phyloP scores from a whole-genome alignment of 1,139 yeast genomes.

The Pichia sp. region DNA sequence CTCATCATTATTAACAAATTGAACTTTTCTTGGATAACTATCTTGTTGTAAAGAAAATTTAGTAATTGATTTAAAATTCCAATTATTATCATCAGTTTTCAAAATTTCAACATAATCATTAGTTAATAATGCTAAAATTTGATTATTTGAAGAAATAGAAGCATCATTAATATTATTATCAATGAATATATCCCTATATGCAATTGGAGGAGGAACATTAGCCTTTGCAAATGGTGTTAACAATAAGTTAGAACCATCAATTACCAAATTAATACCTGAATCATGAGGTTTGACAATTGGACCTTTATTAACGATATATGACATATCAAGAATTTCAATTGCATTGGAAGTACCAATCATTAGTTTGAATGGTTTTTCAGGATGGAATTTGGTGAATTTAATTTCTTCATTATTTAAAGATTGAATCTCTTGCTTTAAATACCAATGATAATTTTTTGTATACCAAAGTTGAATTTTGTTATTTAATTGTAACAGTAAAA shows the following conservation, averaged over 20 bases:
- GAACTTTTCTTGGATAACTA: constrained; percentile 53
- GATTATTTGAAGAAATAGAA: constrained; percentile 59
- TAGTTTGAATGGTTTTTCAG: constrained; percentile 75
- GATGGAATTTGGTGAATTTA: constrained; percentile 68
- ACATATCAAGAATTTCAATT: constrained; percentile 62
- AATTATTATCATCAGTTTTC: constrained; percentile 33
- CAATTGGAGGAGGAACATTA: constrained; percentile 92
- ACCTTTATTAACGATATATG: constrained; percentile 60
- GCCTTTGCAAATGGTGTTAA: constrained; percentile 82
- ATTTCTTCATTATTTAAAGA: constrained; percentile 35
- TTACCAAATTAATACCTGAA: constrained; percentile 69
- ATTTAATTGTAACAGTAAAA: constrained; percentile 58
- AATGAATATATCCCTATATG: constrained; percentile 59
- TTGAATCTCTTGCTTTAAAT: constrained; percentile 70
- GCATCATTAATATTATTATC: constrained; percentile 52
- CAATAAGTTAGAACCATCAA: constrained; percentile 69
- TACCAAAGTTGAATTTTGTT: constrained; percentile 81
- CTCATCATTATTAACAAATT: constrained; percentile 44
- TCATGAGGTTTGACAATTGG: constrained; percentile 64
- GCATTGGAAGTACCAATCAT: constrained; percentile 51
- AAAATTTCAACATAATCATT: constrained; percentile 34
- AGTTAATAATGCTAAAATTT: constrained; percentile 51
- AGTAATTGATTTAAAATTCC: constrained; percentile 36
- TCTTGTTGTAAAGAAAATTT: constrained; percentile 31
- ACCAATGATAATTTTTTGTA: constrained; percentile 92